Percentiles rank a stretch among this genome's conserved stretches.
phyloP scores from a whole-genome alignment of 805 yeast species.

The Priceomyces haplophilus region DNA sequence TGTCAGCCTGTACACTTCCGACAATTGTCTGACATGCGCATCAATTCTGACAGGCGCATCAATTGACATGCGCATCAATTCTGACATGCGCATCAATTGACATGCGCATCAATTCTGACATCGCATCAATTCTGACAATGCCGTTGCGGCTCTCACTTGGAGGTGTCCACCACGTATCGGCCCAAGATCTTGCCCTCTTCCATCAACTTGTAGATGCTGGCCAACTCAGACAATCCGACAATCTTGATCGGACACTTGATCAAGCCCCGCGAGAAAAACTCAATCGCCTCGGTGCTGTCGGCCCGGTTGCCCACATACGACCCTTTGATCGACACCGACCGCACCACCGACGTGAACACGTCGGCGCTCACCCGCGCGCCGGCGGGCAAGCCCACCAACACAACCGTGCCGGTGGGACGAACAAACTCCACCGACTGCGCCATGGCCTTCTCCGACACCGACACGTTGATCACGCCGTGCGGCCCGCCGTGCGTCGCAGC shows the following conservation, averaged over 20 bases:
- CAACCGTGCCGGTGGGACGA: conserved; percentile 32
- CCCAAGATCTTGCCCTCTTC: conserved; percentile 82
- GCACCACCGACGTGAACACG: conserved; percentile 72
- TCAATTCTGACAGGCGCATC: no score
- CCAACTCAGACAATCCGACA: conserved; percentile 71
- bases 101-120: no score
- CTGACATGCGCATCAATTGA: no score
- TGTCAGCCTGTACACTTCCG: no score
- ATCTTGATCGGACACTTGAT: conserved; percentile 71
- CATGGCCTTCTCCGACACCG: conserved; percentile 69
- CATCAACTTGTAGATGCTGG: conserved; percentile 71
- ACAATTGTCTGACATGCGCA: no score
- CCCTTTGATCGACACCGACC: conserved; percentile 69
- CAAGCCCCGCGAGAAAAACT: conserved; percentile 68
- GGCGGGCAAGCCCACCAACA: conserved; percentile 71
- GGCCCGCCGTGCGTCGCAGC: conserved; percentile 69
- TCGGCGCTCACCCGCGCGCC: conserved; percentile 68
- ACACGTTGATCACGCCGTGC: conserved; percentile 73
- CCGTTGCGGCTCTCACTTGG: conserved; percentile 45
- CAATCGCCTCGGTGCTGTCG: conserved; percentile 78
- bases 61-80: no score
- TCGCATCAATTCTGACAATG: no score
- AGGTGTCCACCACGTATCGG: conserved; percentile 81
- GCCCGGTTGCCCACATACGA: conserved; percentile 89
- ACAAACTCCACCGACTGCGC: conserved; percentile 53